A percentile compares a stretch with the other conserved stretches of the same genome.
Evolutionary conservation across 129 eudicot genomes (phyloP).

Genomic region (Sambucus nigra): DNA sequence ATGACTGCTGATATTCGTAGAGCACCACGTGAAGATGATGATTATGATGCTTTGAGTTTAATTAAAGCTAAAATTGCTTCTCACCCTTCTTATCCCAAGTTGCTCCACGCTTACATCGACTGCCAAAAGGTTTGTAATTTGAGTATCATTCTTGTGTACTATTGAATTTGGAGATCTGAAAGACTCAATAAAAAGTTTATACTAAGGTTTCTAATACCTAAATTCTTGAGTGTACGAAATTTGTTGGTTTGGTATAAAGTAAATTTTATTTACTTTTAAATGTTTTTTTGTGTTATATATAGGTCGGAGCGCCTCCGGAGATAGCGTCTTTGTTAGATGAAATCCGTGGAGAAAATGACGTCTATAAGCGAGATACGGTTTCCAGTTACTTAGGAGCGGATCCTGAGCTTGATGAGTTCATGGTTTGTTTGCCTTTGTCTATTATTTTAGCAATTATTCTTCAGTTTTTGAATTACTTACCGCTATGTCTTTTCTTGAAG

Average conservation of each 20-base stretch:
- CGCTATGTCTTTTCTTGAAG: slow-evolving; percentile 19
- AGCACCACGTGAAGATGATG: slow-evolving; percentile 20
- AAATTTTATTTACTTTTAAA: background rate
- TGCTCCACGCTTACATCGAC: slow-evolving; percentile 79
- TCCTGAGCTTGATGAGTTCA: slow-evolving; percentile 96
- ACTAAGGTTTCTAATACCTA: slow-evolving; percentile 3
- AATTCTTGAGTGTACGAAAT: background rate
- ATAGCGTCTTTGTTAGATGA: slow-evolving; percentile 59
- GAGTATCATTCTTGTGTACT: background rate
- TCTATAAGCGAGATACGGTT: slow-evolving; percentile 26
- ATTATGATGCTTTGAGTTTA: slow-evolving; percentile 10
- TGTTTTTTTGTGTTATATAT: background rate
- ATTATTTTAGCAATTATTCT: background rate
- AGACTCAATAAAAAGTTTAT: no score
- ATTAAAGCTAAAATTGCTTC: slow-evolving; percentile 68
- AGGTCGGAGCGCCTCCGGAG: slow-evolving; percentile 98
- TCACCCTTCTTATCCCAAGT: slow-evolving; percentile 79
- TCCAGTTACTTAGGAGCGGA: slow-evolving; percentile 53
- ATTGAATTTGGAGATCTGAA: background rate
- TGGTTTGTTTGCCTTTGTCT: slow-evolving; percentile 36
- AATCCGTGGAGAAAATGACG: slow-evolving; percentile 57
- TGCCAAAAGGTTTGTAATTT: slow-evolving; percentile 97
- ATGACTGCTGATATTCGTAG: slow-evolving; percentile 21
- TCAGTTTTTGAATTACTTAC: background rate
- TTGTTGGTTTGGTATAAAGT: no score